Evolutionary conservation across 345 rosid genomes (phyloP).

Genomic region (Salix viminalis): DNA sequence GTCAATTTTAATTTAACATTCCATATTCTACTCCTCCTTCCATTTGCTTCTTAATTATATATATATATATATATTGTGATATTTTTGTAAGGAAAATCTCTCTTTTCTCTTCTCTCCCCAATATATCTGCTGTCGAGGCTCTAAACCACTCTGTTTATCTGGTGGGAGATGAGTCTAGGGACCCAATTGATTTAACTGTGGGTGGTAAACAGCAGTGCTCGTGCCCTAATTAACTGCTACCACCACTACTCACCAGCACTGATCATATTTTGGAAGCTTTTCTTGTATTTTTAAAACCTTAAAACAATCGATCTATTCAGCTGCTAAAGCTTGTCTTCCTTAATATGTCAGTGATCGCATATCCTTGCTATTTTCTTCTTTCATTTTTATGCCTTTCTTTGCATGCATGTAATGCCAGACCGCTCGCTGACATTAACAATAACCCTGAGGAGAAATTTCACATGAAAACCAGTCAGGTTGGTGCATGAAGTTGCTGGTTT

Average conservation of each 20-base stretch:
- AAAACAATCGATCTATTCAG: background rate
- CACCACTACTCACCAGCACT: background rate
- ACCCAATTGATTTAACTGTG: conserved; percentile 11
- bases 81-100: conserved; percentile 18
- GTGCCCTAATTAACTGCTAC: conserved; percentile 1
- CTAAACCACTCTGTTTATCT: conserved; percentile 19
- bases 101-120: conserved; percentile 9
- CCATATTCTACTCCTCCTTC: background rate
- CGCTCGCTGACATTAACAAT: conserved; percentile 22
- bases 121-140: conserved; percentile 3
- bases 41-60: background rate
- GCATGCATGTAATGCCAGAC: conserved; percentile 48
- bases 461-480: conserved; percentile 23
- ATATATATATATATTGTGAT: background rate
- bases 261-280: background rate
- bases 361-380: conserved; percentile 26
- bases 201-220: background rate
- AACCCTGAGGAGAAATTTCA: conserved; percentile 28
- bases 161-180: conserved; percentile 30
- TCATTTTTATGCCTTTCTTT: conserved; percentile 31
- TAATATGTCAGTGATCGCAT: conserved; percentile 29
- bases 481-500: background rate
- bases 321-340: background rate
- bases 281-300: background rate
- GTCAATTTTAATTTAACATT: background rate